These are phyloP conservation scores for Anthracocystis walkeri DNA, from an alignment of 1,284 basidiomycete species.

Conservation along the genomic window DNA sequence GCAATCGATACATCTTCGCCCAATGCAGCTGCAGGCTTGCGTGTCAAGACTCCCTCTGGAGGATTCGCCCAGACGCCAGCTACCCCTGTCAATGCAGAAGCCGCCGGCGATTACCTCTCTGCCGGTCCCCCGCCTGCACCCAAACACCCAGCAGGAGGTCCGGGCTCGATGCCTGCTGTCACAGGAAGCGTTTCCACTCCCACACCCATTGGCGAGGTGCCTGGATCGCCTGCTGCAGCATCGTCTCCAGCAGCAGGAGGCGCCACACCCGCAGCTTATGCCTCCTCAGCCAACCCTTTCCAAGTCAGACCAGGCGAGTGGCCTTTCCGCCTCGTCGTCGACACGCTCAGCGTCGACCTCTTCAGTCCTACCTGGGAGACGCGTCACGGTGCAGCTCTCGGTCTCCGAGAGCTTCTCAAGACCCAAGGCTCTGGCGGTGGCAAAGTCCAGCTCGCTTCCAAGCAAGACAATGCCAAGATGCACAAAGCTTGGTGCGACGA, in stretches of 20 bases:
- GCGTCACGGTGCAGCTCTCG: conserved; percentile 92
- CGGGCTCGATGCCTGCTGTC: conserved; percentile 40
- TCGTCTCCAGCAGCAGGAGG: conserved; percentile 33
- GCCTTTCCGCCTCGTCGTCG: conserved; percentile 88
- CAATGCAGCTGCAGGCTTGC: conserved; percentile 17
- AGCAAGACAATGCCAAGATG: conserved; percentile 41
- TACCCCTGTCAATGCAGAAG: conserved; percentile 32
- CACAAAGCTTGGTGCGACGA: conserved; percentile 91
- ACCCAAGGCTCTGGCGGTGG: conserved; percentile 85
- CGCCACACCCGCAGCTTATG: conserved; percentile 39
- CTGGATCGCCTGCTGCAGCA: conserved; percentile 30
- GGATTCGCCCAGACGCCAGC: conserved; percentile 28
- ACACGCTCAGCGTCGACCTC: conserved; percentile 84
- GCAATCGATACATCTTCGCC: conserved; percentile 71
- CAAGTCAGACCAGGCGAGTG: conserved; percentile 76
- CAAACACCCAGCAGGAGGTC: conserved; percentile 45
- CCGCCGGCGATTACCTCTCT: conserved; percentile 29
- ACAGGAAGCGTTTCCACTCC: conserved; percentile 41
- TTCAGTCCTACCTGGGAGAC: conserved; percentile 90
- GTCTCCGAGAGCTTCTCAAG: conserved; percentile 88
- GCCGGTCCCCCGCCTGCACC: conserved; percentile 36
- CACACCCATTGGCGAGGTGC: conserved; percentile 37
- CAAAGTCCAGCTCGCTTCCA: conserved; percentile 70
- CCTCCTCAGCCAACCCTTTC: conserved; percentile 52
- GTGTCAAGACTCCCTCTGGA: conserved; percentile 46